Percentiles rank a stretch among this genome's conserved stretches.
These are phyloP conservation scores for Moesziomyces parantarcticus DNA, from an alignment of 1,284 basidiomycete genomes.

Conservation along the genomic window DNA sequence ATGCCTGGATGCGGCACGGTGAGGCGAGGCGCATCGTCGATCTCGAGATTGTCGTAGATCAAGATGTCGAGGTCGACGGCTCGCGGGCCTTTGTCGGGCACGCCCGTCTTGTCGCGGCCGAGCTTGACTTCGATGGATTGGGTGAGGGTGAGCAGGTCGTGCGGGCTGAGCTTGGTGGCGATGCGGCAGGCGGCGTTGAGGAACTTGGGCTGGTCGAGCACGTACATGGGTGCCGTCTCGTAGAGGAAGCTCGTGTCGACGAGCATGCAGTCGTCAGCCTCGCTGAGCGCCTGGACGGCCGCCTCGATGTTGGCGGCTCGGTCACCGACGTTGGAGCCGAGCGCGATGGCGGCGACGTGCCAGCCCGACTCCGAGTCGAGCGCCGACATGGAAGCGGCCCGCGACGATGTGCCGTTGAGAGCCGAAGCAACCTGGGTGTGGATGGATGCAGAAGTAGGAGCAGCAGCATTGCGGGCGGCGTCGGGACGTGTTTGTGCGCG, in stretches of 20 bases:
- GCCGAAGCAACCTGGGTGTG: not conserved
- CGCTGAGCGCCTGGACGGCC: constrained; percentile 73
- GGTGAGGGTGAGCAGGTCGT: constrained; percentile 75
- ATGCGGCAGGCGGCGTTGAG: constrained; percentile 91
- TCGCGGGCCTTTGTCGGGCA: constrained; percentile 83
- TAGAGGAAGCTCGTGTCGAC: constrained; percentile 91
- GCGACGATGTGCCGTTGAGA: not conserved
- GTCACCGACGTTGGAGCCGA: constrained; percentile 92
- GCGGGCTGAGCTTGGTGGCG: constrained; percentile 78
- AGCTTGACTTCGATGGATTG: constrained; percentile 81
- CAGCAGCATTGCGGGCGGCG: not conserved
- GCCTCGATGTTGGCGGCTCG: constrained; percentile 83
- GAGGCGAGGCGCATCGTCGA: constrained; percentile 78
- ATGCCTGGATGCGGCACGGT: constrained; percentile 86
- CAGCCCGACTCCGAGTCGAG: constrained; percentile 18
- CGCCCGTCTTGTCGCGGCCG: constrained; percentile 80
- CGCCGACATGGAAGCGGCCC: not conserved
- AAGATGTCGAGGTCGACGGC: constrained; percentile 92
- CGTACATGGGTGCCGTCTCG: constrained; percentile 95
- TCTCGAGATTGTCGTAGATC: constrained; percentile 76
- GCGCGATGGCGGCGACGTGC: constrained; percentile 76
- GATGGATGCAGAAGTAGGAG: not conserved
- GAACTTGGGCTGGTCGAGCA: constrained; percentile 87
- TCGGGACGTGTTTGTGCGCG: constrained; percentile 9
- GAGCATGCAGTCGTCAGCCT: constrained; percentile 67